A percentile compares a stretch with the other conserved stretches of the same genome.
phyloP scores from a whole-genome alignment of 1,284 basidiomycete genomes.

The Boletus sp. region DNA sequence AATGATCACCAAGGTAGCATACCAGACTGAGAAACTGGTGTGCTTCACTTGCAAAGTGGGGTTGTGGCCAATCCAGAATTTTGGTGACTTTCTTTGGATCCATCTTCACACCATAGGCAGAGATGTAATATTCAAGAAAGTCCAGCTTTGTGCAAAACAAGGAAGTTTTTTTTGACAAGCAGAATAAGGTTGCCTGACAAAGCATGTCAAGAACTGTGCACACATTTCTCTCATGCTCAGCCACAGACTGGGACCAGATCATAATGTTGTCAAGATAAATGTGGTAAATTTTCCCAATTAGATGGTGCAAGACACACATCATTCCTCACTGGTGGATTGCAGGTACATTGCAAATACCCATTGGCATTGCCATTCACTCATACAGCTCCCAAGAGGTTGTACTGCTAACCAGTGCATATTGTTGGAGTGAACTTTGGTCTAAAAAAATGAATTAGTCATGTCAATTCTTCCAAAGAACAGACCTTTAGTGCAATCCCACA shows the following conservation, averaged over 20 bases:
- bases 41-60: too few species aligned
- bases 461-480: slow-evolving; percentile 34
- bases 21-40: too few species aligned
- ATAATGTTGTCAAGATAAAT: slow-evolving; percentile 42
- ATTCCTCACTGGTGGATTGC: slow-evolving; percentile 22
- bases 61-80: too few species aligned
- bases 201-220: too few species aligned
- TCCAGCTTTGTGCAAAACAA: too few species aligned
- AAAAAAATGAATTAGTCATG: slow-evolving; percentile 42
- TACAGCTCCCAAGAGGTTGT: slow-evolving; percentile 29
- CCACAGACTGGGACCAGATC: slow-evolving; percentile 31
- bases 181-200: too few species aligned
- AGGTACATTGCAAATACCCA: slow-evolving; percentile 27
- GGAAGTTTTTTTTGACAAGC: too few species aligned
- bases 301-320: slow-evolving; percentile 4
- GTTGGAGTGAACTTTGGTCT: slow-evolving; percentile 34
- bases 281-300: slow-evolving; percentile 23
- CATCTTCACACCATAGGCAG: too few species aligned
- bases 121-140: too few species aligned
- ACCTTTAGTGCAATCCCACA: slow-evolving; percentile 12
- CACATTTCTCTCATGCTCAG: too few species aligned
- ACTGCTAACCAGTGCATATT: slow-evolving; percentile 19
- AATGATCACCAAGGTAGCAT: too few species aligned
- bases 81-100: too few species aligned
- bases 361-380: slow-evolving; percentile 32